Percentiles rank a stretch among this genome's conserved stretches.
These are phyloP conservation scores for Aquilaria sinensis DNA, from an alignment of 345 rosid genomes.

Conservation along the genomic window DNA sequence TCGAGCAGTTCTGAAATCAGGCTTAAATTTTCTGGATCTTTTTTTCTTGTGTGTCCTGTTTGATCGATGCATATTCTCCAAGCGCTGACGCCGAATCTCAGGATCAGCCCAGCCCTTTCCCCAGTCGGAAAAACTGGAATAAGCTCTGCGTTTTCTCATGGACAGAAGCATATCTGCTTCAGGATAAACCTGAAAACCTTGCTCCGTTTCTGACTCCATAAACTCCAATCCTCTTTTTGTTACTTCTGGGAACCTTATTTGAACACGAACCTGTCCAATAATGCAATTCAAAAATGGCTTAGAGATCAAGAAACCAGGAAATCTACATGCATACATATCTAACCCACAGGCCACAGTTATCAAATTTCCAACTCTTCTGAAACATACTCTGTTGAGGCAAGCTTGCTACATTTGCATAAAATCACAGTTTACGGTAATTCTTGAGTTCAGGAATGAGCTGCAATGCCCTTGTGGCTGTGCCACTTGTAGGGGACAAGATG, in stretches of 20 bases:
- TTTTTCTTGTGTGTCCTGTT: constrained; percentile 21
- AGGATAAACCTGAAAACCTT: constrained; percentile 44
- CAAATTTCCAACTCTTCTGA: no score
- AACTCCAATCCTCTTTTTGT: constrained; percentile 53
- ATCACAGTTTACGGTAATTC: no score
- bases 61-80: constrained; percentile 21
- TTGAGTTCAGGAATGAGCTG: no score
- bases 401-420: no score
- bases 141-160: constrained; percentile 21
- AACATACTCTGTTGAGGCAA: no score
- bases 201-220: constrained; percentile 28
- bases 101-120: constrained; percentile 96
- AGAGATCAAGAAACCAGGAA: no score
- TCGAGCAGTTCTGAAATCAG: constrained; percentile 29
- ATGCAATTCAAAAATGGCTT: neutral
- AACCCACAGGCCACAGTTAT: no score
- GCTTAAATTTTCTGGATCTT: constrained; percentile 18
- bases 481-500: no score
- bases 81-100: constrained; percentile 59
- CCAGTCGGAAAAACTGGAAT: constrained; percentile 60
- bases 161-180: constrained; percentile 86
- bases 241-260: constrained; percentile 52
- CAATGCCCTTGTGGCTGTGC: no score
- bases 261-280: constrained; percentile 58
- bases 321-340: no score